A percentile compares a stretch with the other conserved stretches of the same genome.
Evolutionary conservation across 495 filamentous ascomycete species (phyloP).

Genomic region (Penicillium macrosclerotiorum): DNA sequence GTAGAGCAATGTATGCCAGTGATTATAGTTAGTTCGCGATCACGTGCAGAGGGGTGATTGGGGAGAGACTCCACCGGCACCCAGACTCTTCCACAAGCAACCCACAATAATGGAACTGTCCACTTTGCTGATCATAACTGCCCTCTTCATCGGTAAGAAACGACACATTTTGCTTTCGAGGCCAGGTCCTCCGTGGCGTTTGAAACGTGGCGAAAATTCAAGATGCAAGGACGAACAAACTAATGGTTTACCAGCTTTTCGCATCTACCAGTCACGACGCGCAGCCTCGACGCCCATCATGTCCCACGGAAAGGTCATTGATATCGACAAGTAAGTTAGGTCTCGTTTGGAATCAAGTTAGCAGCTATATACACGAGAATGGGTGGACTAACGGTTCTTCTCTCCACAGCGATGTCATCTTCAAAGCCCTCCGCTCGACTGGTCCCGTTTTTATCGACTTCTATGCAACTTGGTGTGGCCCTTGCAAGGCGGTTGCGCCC

Average conservation of each 20-base stretch:
- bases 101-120: conserved; percentile 27
- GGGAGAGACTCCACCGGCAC: conserved; percentile 8
- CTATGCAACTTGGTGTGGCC: conserved; percentile 31
- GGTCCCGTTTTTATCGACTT: conserved; percentile 28
- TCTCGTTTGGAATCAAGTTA: no score
- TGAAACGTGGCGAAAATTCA: no score
- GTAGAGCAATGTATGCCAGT: not conserved
- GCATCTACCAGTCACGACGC: conserved; percentile 14
- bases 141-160: conserved; percentile 21
- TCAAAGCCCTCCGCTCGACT: conserved; percentile 27
- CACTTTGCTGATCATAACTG: conserved; percentile 20
- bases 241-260: conserved; percentile 19
- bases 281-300: conserved; percentile 14
- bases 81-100: conserved; percentile 15
- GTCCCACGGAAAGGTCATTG: conserved; percentile 28
- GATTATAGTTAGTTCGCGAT: conserved; percentile 10
- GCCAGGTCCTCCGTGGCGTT: no score
- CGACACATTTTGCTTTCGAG: not conserved
- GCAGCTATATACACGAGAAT: no score
- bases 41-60: not conserved
- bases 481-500: conserved; percentile 26
- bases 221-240: not conserved
- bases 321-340: conserved; percentile 34
- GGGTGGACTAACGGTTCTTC: no score
- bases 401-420: conserved; percentile 30